Base-by-base conservation (phyloP, 179 eudicot genomes). In the Kewa caespitosa region DNA sequence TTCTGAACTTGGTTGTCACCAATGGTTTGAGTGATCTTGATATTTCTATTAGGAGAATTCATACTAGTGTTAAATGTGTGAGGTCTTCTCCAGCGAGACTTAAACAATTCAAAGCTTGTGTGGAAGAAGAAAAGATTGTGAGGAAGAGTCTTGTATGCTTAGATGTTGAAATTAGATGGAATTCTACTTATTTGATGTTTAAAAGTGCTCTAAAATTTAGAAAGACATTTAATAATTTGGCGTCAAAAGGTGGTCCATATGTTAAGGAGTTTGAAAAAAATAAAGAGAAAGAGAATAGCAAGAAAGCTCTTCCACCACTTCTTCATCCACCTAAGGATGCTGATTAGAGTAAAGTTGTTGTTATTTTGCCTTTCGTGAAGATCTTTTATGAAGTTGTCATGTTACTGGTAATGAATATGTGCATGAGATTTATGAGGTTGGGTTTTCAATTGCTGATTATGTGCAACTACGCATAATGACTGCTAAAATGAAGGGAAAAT, bases 81-180 rank as follows among this genome's bases (percentile, higher is more conserved):
- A 33, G 67, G 14, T 66, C 68, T n/a, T 73, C 76, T 22, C 81
- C 81, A 6, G 33, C 75, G 12, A 54, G 81, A 60, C 68, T 76
- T 33, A 28, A 69, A 69, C 20, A 37, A 17, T 80, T 79, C 13
- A 72, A 72, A 46, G 57, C 38, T 17, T 82, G 59, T 75, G 36
- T 69, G 34, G 34, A 74, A 22, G n/a, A 69, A 15, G 79, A 52
- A 36, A 59, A 76, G 9, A 22, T 62, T 10, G 50, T 38, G 46
- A 42, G 28, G 8, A 77, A 73, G 30, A 37, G 52, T 37, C 43
- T 70, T 28, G 36, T 80, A 9, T 37, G 74, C 22, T 48, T 80
- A 20, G 75, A 80, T 69, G 67, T 74, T 30, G 66, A 50, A 12
- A 69, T 75, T 61, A 62, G 81, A n/a, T 78, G 76, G 72, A 71